Percentiles rank a stretch among this genome's conserved stretches.
phyloP scores from a whole-genome alignment of 495 filamentous ascomycete genomes.

The Aspergillus sparsus region DNA sequence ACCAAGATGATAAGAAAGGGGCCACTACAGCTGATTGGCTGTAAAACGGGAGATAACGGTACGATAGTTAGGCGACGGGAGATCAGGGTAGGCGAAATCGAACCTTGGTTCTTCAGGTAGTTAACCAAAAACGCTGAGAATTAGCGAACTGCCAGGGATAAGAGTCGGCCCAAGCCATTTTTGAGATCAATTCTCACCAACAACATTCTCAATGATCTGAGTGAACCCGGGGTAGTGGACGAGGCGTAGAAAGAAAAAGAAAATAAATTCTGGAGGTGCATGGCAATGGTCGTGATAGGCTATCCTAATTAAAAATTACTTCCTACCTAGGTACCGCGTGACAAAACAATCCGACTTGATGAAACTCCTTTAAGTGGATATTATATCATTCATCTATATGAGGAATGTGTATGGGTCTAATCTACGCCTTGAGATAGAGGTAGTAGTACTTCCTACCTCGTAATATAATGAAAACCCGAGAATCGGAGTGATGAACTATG shows the following conservation, averaged over 20 bases:
- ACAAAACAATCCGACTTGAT: no score
- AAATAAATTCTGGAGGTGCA: no score
- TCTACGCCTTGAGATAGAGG: no score
- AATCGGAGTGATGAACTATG: no score
- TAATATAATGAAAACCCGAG: no score
- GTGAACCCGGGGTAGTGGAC: neutral
- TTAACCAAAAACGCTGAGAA: neutral
- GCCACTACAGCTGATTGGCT: constrained; percentile 14
- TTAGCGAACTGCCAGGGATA: neutral
- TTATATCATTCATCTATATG: no score
- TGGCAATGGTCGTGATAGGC: no score
- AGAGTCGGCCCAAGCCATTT: neutral
- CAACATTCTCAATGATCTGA: neutral
- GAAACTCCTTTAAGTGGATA: no score
- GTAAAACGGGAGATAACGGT: constrained; percentile 12
- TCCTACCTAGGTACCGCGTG: no score
- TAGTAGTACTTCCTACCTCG: no score
- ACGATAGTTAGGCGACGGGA: neutral
- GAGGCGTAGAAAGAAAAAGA: neutral
- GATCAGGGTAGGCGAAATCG: neutral
- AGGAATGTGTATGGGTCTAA: no score
- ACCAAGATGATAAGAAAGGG: constrained; percentile 19
- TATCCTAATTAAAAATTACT: no score
- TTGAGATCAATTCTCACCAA: neutral
- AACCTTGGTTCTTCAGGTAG: neutral